Percentiles rank a stretch among this genome's conserved stretches.
phyloP scores from a whole-genome alignment of 768 basidiomycete genomes.

The Clitopilus hobsonii region DNA sequence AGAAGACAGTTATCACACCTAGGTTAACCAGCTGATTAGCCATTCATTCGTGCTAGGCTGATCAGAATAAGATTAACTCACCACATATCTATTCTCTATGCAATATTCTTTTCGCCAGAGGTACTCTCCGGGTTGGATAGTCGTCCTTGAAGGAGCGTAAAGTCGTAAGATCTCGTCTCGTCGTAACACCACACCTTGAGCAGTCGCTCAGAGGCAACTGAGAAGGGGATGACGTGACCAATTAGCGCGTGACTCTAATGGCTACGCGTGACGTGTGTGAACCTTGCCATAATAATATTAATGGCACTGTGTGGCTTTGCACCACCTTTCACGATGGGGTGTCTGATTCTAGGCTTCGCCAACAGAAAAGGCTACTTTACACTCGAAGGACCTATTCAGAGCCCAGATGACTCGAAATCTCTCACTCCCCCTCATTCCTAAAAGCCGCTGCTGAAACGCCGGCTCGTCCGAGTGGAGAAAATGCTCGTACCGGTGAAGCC shows the following conservation, averaged over 20 bases:
- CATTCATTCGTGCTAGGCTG: conserved; percentile 1
- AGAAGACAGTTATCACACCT: conserved; percentile 83
- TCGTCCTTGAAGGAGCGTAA: neutral
- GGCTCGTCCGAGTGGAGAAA: neutral
- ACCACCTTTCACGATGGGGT: neutral
- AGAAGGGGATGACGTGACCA: neutral
- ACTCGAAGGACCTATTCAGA: neutral
- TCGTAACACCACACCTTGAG: neutral
- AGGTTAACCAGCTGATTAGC: conserved; percentile 6
- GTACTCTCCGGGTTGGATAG: neutral
- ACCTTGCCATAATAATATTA: no score
- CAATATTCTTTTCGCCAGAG: neutral
- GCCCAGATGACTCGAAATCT: neutral
- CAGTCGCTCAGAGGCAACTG: neutral
- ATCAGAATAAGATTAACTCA: conserved; percentile 13
- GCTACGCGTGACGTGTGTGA: no score
- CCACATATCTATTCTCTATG: conserved; percentile 18
- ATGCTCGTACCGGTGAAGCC: neutral
- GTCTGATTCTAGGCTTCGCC: neutral
- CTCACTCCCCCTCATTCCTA: neutral
- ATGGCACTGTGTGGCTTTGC: neutral
- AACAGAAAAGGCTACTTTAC: neutral
- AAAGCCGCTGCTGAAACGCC: neutral
- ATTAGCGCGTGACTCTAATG: neutral
- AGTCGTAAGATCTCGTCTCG: neutral